Evolutionary conservation across 164 flowering plant genomes (phyloP).

Genomic region (Echeveria elegans): DNA sequence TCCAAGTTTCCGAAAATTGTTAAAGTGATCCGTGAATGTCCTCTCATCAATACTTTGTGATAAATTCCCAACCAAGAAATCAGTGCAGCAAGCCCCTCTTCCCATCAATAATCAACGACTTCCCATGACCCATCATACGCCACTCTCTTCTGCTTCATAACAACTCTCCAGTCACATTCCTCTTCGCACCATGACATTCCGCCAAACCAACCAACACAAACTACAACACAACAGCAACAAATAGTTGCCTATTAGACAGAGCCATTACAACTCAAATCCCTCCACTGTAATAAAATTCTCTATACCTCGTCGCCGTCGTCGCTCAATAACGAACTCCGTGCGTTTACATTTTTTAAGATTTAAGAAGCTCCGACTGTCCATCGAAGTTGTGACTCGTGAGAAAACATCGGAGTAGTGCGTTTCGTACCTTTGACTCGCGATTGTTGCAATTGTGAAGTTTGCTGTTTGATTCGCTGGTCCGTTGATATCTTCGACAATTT

Average conservation of each 20-base stretch:
- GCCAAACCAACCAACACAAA: neutral
- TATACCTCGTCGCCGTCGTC: neutral
- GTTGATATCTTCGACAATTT: conserved; percentile 4
- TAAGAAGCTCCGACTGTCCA: neutral
- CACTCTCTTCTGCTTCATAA: conserved; percentile 8
- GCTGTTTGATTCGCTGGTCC: neutral
- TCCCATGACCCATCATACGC: conserved; percentile 45
- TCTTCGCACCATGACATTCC: neutral
- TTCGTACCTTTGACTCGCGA: neutral
- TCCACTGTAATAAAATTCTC: neutral
- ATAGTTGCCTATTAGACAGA: neutral
- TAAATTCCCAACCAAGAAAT: no score
- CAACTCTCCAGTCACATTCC: conserved; percentile 12
- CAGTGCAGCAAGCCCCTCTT: conserved; percentile 40
- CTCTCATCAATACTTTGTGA: no score
- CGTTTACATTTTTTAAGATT: neutral
- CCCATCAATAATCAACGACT: conserved; percentile 48
- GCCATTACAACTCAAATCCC: neutral
- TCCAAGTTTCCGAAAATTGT: no score
- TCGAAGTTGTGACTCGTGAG: conserved; percentile 7
- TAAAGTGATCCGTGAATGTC: no score
- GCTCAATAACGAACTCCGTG: neutral
- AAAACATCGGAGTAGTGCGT: neutral
- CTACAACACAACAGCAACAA: neutral
- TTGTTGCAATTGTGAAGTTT: neutral